A percentile compares a stretch with the other conserved stretches of the same genome.
These are phyloP conservation scores for Tricholoma hemisulphureum DNA, from an alignment of 768 basidiomycete genomes.

Conservation along the genomic window DNA sequence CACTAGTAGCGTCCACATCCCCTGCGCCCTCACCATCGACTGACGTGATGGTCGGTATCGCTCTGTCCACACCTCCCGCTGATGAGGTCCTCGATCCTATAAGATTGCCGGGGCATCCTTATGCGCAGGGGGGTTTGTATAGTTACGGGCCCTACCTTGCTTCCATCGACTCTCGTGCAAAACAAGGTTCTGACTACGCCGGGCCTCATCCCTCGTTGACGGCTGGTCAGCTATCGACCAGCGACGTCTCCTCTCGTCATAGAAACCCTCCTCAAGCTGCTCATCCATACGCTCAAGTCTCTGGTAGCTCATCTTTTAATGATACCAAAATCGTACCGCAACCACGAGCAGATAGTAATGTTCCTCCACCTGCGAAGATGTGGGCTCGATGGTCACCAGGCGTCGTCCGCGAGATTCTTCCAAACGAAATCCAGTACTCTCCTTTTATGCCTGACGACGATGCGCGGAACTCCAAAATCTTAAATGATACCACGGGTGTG, in stretches of 20 bases:
- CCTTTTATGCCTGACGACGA: conserved; percentile 33
- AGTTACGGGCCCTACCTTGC: conserved; percentile 18
- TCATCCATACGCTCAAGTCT: conserved; percentile 44
- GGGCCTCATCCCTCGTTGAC: conserved; percentile 27
- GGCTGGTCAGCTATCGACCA: conserved; percentile 8
- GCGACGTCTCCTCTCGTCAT: conserved; percentile 32
- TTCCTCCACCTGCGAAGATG: conserved; percentile 47
- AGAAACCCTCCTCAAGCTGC: conserved; percentile 37
- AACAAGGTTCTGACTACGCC: conserved; percentile 30
- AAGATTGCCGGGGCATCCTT: conserved; percentile 45
- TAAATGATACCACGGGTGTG: conserved; percentile 55
- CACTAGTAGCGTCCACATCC: conserved; percentile 7
- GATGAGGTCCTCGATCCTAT: conserved; percentile 27
- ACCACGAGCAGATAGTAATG: conserved; percentile 33
- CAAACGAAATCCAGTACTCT: conserved; percentile 47
- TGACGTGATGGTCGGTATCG: conserved; percentile 33
- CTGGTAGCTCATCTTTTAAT: conserved; percentile 34
- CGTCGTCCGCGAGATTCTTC: conserved; percentile 43
- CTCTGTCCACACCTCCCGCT: conserved; percentile 35
- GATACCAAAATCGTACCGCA: conserved; percentile 32
- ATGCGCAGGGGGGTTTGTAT: conserved; percentile 44
- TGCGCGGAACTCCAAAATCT: conserved; percentile 29
- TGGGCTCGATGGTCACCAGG: conserved; percentile 51
- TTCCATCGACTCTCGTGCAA: conserved; percentile 1
- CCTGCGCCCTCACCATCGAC: conserved; percentile 29